Evolutionary conservation across 2,329 filamentous ascomycete species (phyloP).

Genomic region (Lecanicillium sp.): DNA sequence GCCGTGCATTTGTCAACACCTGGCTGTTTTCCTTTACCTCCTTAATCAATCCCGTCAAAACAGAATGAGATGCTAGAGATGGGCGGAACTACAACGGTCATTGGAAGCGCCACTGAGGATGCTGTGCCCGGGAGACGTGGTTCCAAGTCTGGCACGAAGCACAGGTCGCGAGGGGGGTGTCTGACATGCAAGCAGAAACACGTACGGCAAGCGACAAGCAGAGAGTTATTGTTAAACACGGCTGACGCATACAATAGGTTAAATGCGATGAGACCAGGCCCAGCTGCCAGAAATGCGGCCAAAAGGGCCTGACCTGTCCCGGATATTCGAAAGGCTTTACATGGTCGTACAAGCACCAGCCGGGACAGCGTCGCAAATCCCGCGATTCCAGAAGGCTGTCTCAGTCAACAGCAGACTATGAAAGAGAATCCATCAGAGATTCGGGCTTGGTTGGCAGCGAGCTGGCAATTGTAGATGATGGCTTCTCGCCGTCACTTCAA

Average conservation of each 20-base stretch:
- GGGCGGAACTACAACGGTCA: too few species aligned
- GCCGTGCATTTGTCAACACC: too few species aligned
- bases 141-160: neutral
- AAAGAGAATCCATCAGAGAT: too few species aligned
- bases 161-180: slow-evolving; percentile 21
- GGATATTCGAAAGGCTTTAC: slow-evolving; percentile 25
- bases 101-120: too few species aligned
- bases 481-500: too few species aligned
- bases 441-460: neutral
- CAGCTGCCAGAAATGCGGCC: slow-evolving; percentile 20
- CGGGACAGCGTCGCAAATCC: slow-evolving; percentile 7
- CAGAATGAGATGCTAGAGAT: too few species aligned
- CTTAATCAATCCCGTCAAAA: too few species aligned
- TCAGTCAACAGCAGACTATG: slow-evolving; percentile 1
- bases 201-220: too few species aligned
- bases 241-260: slow-evolving; percentile 10
- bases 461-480: neutral
- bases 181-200: slow-evolving; percentile 23
- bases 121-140: too few species aligned
- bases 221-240: too few species aligned
- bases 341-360: slow-evolving; percentile 35
- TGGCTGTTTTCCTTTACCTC: too few species aligned
- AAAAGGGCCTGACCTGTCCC: slow-evolving; percentile 19
- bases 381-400: slow-evolving; percentile 3
- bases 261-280: slow-evolving; percentile 25